phyloP scores from a whole-genome alignment of 2,329 filamentous ascomycete genomes.

The Cercospora canescens region DNA sequence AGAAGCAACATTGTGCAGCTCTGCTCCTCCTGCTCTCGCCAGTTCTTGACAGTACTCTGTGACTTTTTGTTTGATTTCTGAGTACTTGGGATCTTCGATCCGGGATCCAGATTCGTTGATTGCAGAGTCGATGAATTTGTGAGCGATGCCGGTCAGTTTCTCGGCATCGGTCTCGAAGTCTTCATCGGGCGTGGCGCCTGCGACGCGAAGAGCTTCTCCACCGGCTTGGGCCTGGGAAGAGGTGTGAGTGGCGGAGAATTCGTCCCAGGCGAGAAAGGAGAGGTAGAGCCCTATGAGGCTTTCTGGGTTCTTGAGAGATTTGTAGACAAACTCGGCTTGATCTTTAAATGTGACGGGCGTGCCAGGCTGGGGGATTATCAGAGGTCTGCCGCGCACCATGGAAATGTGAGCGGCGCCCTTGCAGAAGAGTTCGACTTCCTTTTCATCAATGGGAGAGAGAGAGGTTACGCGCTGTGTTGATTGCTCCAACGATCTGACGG shows the following conservation, averaged over 20 bases:
- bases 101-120: slow-evolving; percentile 43
- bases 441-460: slow-evolving; percentile 55
- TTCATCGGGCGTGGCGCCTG: slow-evolving; percentile 36
- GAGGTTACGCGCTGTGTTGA: slow-evolving; percentile 45
- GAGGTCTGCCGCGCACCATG: slow-evolving; percentile 67
- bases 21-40: slow-evolving; percentile 75
- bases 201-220: slow-evolving; percentile 37
- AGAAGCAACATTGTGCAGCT: slow-evolving; percentile 90
- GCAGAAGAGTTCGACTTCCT: slow-evolving; percentile 88
- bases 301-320: slow-evolving; percentile 45
- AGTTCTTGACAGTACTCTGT: slow-evolving; percentile 45
- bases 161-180: slow-evolving; percentile 39
- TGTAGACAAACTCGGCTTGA: slow-evolving; percentile 51
- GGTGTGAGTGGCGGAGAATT: slow-evolving; percentile 44
- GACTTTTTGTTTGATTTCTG: slow-evolving; percentile 37
- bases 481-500: slow-evolving; percentile 59
- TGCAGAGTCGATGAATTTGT: slow-evolving; percentile 43
- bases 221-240: slow-evolving; percentile 30
- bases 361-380: slow-evolving; percentile 50
- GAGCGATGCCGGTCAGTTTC: slow-evolving; percentile 46
- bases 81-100: slow-evolving; percentile 46
- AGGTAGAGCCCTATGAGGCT: slow-evolving; percentile 51
- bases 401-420: slow-evolving; percentile 94
- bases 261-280: slow-evolving; percentile 53
- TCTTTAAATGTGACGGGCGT: slow-evolving; percentile 31